Conservation (phyloP, 139 green algal genomes). For the Edaphochlamys debaryana region DNA sequence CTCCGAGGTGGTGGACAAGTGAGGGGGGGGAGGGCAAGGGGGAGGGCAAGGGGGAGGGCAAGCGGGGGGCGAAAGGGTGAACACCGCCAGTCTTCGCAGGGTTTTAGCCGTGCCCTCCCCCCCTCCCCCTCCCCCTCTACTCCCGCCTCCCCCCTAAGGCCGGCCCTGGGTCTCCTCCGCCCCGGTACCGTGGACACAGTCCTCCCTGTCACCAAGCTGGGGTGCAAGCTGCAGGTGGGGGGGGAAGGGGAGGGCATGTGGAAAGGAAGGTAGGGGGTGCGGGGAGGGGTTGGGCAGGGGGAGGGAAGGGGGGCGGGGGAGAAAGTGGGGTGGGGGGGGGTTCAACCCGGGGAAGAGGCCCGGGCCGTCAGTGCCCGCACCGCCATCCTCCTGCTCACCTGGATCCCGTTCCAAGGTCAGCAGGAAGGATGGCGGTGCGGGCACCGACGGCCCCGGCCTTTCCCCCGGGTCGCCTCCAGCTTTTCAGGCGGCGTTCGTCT, state of each 20-base stretch:
- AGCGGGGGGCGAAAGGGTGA: background rate
- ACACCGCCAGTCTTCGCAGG: too few species aligned
- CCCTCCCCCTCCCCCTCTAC: background rate
- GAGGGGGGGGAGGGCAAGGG: background rate
- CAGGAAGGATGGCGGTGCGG: too few species aligned
- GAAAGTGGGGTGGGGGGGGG: background rate
- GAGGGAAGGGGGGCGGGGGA: too few species aligned
- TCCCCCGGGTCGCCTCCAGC: too few species aligned
- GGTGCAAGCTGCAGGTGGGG: conserved; percentile 29
- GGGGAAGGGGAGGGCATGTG: background rate
- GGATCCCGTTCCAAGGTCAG: too few species aligned
- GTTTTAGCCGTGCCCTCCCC: background rate
- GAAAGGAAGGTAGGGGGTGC: background rate
- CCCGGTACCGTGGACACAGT: conserved; percentile 45
- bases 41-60: background rate
- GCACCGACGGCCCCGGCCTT: too few species aligned
- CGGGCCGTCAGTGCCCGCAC: too few species aligned
- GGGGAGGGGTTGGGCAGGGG: background rate
- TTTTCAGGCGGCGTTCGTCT: too few species aligned
- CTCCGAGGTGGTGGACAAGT: background rate
- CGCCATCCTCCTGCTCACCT: too few species aligned
- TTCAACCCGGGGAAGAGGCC: too few species aligned
- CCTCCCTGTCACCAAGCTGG: conserved; percentile 54
- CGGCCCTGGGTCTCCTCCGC: conserved; percentile 51
- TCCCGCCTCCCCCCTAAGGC: background rate